Base-by-base conservation (phyloP, 1,284 basidiomycete genomes). In the Sporisorium iseilematis-ciliati region DNA sequence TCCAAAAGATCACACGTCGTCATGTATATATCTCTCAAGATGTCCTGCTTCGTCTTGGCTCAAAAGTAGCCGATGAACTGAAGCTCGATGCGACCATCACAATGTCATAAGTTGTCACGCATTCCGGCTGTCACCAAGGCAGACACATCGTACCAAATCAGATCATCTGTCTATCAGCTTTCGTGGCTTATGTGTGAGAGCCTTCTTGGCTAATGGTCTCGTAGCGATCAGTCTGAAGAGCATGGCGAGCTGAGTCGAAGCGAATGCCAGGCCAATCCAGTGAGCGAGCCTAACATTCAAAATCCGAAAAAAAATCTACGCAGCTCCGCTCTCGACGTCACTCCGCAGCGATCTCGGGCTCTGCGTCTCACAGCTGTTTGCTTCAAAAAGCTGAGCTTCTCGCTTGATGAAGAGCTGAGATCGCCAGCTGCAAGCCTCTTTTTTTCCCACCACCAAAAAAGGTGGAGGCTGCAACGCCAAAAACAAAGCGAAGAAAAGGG, bases 291-390 rank as follows among this genome's bases (percentile, higher is more conserved):
- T 49, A 61, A 20, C 26, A 14, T 4, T 2, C 0, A n/a, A 23
- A 42, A 49, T 16, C 1, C 3, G 12, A 38, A 38, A 38, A 16
- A 16, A 38, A 38, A 7, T 11, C 33, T 2, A 6, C 7, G 33
- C 33, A 25, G 54, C 21, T 23, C 21, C 8, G 33, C 38, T 21
- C 11, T 57, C 68, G 68, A 71, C 63, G 68, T 71, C 68, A 71
- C 58, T 56, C 16, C 40, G 68, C 68, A 71, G 68, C 63, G 58
- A 65, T 65, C 63, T 63, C 46, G 35, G 35, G 35, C 35, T 16
- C 35, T 23, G 18, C 6, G 20, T 29, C 38, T n/a, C n/a, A n/a
- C n/a, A n/a, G n/a, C n/a, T n/a, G 45, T 26, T n/a, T 23, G 52
- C 31, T 25, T 11, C 20, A 41, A n/a, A 20, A n/a, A 18, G 43